phyloP scores from a whole-genome alignment of 306 rosid genomes.

The Acacia crassicarpa region DNA sequence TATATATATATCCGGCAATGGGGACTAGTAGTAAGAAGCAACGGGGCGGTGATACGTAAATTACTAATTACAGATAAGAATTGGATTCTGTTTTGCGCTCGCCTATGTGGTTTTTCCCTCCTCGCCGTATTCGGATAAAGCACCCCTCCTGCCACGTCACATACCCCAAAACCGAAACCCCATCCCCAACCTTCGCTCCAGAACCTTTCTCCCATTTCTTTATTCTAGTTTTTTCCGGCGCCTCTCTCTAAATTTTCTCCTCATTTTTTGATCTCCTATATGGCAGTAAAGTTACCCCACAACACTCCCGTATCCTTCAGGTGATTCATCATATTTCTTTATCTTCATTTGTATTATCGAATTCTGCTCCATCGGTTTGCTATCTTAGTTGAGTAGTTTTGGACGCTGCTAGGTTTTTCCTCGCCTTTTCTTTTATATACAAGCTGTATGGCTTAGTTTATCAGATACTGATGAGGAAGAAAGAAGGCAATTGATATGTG shows the following conservation, averaged over 20 bases:
- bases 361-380: not conserved
- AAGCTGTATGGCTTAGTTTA: not conserved
- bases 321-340: conserved; percentile 36
- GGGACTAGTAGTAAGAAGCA: no score
- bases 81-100: not conserved
- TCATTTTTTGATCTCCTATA: conserved; percentile 25
- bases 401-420: conserved; percentile 36
- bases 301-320: conserved; percentile 58
- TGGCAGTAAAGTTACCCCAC: conserved; percentile 65
- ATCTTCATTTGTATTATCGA: not conserved
- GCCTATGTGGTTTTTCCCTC: conserved; percentile 31
- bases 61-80: no score
- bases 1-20: no score
- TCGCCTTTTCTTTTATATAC: not conserved
- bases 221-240: conserved; percentile 7
- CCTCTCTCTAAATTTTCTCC: conserved; percentile 12
- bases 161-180: not conserved
- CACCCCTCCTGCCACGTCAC: conserved; percentile 33
- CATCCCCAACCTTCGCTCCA: not conserved
- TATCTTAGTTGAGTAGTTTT: not conserved
- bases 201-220: not conserved
- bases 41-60: not conserved
- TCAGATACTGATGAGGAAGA: not conserved
- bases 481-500: not conserved
- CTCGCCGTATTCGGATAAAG: conserved; percentile 52